Base-by-base conservation (phyloP, 352 stramenopile genomes). In the Phytophthora vignae region DNA sequence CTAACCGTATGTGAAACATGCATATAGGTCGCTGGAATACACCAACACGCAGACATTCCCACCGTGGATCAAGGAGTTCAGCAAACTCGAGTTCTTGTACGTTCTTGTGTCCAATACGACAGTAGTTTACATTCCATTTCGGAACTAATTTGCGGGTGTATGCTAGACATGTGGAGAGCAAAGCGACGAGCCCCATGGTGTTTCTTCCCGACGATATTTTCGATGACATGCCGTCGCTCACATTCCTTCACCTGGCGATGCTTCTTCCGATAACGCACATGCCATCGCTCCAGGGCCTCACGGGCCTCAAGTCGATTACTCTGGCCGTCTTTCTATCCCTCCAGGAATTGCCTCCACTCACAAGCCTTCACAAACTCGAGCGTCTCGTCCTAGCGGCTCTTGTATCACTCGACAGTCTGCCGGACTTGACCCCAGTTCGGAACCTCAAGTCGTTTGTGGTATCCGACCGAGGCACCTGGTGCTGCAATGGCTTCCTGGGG, bases 31-130 rank as follows among this genome's bases (percentile, higher is more conserved):
- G 0, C 53, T 87, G 1, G 59, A 74, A 9, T 81, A 87, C 60
- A 76, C 76, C 0, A 58, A 83, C 44, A 87, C 66, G 0, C 19
- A 55, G 10, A 63, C 38, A 6, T 15, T 87, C 4, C 74, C 79
- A 15, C n/a, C 40, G 0, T 83, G 79, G 77, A 60, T 60, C 31
- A 79, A 58, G 9, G 56, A 79, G 3, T 69, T 83, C 38, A 71
- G 62, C 1, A 54, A 73, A 3, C 65, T 86, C 27, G 65, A 84
- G 29, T 77, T 69, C 53, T 11, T 86, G 75, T 82, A 60, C 7
- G 67, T 40, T 1, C 33, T 29, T 29, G 67, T 40, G 33, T 9
- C 4, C 25, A 29, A 25, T 25, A 25, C 22, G 22, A 25, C 22
- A 25, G 22, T 38, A 11, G 3, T 12, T 38, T 38, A 38, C 2